Evolutionary conservation across 352 stramenopile genomes (phyloP).

Genomic region (Pythium myriotylum): DNA sequence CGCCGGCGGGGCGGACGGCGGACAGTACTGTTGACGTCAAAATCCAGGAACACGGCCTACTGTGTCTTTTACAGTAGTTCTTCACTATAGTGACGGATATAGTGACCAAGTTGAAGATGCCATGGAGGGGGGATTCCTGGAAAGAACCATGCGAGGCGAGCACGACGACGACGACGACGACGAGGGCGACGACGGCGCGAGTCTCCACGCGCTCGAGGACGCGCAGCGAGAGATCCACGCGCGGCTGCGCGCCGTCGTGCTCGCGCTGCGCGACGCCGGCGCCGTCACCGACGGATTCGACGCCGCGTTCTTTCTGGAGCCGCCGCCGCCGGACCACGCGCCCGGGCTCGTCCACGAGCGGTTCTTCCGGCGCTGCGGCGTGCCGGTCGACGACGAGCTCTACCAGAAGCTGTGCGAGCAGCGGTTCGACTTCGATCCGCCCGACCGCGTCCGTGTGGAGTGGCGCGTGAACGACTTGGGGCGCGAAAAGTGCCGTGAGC

Average conservation of each 20-base stretch:
- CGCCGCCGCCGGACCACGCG: conserved; percentile 22
- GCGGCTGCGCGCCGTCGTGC: conserved; percentile 40
- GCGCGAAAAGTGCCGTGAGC: conserved; percentile 43
- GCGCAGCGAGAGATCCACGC: conserved; percentile 38
- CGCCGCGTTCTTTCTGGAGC: conserved; percentile 55
- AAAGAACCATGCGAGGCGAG: too few species aligned
- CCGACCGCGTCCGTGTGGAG: conserved; percentile 32
- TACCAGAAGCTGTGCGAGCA: conserved; percentile 26
- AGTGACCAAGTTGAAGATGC: conserved; percentile 24
- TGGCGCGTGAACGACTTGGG: conserved; percentile 51
- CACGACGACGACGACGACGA: conserved; percentile 16
- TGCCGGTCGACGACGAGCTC: conserved; percentile 17
- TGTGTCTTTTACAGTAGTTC: conserved; percentile 9
- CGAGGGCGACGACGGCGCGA: conserved; percentile 11
- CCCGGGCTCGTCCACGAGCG: conserved; percentile 18
- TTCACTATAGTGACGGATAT: conserved; percentile 10
- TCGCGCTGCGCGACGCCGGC: conserved; percentile 49
- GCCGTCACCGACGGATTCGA: conserved; percentile 56
- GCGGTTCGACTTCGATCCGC: conserved; percentile 54
- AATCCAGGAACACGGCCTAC: not conserved
- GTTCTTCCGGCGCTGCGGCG: conserved; percentile 41
- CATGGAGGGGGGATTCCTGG: too few species aligned
- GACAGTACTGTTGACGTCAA: conserved; percentile 11
- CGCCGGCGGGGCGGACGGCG: not conserved
- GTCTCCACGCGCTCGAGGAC: conserved; percentile 40